These are phyloP conservation scores for Athelia psychrophila DNA, from an alignment of 1,284 basidiomycete species.

Conservation along the genomic window DNA sequence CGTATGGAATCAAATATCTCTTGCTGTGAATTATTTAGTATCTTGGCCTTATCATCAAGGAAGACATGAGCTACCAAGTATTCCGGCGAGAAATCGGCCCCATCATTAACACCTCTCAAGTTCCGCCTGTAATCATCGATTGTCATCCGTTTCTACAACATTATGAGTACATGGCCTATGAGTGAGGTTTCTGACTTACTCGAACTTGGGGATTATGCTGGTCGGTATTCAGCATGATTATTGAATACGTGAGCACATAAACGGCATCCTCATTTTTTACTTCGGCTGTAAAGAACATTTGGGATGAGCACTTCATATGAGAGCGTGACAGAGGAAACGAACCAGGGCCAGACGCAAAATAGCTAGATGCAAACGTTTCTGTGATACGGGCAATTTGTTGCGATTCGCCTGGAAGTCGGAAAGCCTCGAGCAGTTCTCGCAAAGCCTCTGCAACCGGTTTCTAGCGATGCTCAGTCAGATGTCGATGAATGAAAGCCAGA, in stretches of 20 bases:
- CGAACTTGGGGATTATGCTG: constrained; percentile 95
- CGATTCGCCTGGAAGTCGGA: constrained; percentile 93
- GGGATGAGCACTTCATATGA: not conserved
- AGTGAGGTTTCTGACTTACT: constrained; percentile 41
- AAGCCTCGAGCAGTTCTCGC: constrained; percentile 91
- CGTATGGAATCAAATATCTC: constrained; percentile 93
- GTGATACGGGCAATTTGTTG: constrained; percentile 96
- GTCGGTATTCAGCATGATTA: constrained; percentile 99
- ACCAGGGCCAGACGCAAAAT: constrained; percentile 86
- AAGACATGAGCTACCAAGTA: constrained; percentile 64
- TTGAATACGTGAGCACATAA: constrained; percentile 92
- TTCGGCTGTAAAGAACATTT: constrained; percentile 51
- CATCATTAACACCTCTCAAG: constrained; percentile 90
- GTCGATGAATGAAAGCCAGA: not conserved
- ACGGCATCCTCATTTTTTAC: constrained; percentile 92
- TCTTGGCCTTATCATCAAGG: not conserved
- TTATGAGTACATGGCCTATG: constrained; percentile 11
- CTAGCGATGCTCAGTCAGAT: constrained; percentile 36
- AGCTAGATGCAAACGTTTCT: constrained; percentile 90
- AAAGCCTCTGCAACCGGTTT: constrained; percentile 95
- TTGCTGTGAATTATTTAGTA: constrained; percentile 45
- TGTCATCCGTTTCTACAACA: constrained; percentile 86
- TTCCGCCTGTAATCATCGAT: constrained; percentile 94
- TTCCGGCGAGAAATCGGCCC: constrained; percentile 80
- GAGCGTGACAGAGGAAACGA: constrained; percentile 15